phyloP scores from a whole-genome alignment of 106 monocot genomes.

The Allium fistulosum region DNA sequence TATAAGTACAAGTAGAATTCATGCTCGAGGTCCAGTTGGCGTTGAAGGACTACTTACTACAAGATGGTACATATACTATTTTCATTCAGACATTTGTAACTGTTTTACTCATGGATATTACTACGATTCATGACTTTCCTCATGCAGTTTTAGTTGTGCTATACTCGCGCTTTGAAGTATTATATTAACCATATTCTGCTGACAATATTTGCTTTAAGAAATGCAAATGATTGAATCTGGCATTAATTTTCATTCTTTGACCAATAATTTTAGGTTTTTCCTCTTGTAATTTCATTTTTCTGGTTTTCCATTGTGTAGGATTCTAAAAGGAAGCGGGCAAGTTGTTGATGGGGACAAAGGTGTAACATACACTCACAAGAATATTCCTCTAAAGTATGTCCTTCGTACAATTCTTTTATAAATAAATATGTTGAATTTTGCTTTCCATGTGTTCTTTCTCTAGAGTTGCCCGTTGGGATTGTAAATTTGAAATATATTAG shows the following conservation, averaged over 20 bases:
- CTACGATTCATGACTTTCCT: not conserved
- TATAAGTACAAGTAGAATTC: constrained; percentile 93
- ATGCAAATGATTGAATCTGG: not conserved
- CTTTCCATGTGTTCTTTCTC: too few relatives aligned
- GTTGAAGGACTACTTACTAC: constrained; percentile 87
- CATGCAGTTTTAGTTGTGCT: not conserved
- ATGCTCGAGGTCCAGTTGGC: constrained; percentile 94
- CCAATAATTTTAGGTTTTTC: not conserved
- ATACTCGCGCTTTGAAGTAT: not conserved
- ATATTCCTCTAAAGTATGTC: constrained; percentile 36
- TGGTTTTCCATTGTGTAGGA: constrained; percentile 24
- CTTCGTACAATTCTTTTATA: not conserved
- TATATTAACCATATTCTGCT: not conserved
- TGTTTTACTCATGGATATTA: not conserved
- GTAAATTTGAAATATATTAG: too few relatives aligned
- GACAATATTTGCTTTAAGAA: not conserved
- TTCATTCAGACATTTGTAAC: not conserved
- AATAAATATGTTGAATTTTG: too few relatives aligned
- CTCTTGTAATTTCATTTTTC: not conserved
- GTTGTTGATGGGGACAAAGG: constrained; percentile 83
- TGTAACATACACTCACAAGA: constrained; percentile 72
- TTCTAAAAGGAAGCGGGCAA: constrained; percentile 78
- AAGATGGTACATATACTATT: constrained; percentile 48
- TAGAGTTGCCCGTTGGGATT: too few relatives aligned
- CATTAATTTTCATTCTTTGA: not conserved